Conservation (phyloP, 2,329 filamentous ascomycete genomes). For the Phialophora chinensis region DNA sequence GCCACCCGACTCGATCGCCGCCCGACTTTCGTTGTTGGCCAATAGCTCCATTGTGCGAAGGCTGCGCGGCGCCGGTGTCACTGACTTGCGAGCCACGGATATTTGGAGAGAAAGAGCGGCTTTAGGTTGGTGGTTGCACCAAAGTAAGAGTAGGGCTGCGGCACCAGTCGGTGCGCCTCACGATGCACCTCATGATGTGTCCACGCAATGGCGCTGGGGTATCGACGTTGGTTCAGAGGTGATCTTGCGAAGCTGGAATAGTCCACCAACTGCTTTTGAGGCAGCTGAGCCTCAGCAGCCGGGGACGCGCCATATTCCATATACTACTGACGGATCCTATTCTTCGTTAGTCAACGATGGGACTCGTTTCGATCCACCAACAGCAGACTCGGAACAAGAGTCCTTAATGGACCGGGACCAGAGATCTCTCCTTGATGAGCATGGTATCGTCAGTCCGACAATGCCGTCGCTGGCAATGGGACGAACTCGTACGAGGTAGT, state of each 20-base stretch:
- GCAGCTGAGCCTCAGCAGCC: background rate
- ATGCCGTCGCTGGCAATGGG: background rate
- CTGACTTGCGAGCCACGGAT: background rate
- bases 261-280: background rate
- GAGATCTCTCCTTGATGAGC: background rate
- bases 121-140: background rate
- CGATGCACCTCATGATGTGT: background rate
- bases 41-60: background rate
- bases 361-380: background rate
- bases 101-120: background rate
- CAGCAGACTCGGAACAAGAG: background rate
- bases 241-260: background rate
- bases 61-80: background rate
- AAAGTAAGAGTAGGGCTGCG: background rate
- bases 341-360: background rate
- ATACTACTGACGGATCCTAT: background rate
- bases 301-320: background rate
- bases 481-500: background rate
- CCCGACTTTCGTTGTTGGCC: background rate
- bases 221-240: background rate
- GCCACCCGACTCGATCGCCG: background rate
- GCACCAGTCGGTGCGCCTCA: background rate
- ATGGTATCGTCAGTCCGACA: background rate
- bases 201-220: background rate
- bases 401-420: background rate